A percentile compares a stretch with the other conserved stretches of the same genome.
These are phyloP conservation scores for Choiromyces venosus DNA, from an alignment of 495 filamentous ascomycete genomes.

Conservation along the genomic window DNA sequence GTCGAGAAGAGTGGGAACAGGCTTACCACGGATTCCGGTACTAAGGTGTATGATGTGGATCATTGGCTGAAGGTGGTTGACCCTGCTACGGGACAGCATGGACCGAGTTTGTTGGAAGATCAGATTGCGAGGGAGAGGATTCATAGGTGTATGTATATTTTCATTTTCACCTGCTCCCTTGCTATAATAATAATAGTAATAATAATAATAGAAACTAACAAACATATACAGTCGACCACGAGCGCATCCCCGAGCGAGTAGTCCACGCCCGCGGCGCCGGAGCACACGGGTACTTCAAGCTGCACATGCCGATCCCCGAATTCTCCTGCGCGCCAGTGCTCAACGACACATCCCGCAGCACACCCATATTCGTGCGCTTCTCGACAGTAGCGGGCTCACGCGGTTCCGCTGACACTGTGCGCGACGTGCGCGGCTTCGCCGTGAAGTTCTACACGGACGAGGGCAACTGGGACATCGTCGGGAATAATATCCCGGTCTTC, in stretches of 20 bases:
- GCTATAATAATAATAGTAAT: background rate
- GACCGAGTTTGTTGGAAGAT: slow-evolving; percentile 77
- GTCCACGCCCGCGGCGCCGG: slow-evolving; percentile 81
- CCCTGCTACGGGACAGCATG: slow-evolving; percentile 51
- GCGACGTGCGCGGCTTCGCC: slow-evolving; percentile 73
- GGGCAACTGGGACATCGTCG: slow-evolving; percentile 49
- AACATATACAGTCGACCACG: slow-evolving; percentile 62
- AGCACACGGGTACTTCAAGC: slow-evolving; percentile 76
- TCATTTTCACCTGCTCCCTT: background rate
- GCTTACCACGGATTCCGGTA: slow-evolving; percentile 73
- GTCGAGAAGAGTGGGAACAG: slow-evolving; percentile 29
- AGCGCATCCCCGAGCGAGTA: slow-evolving; percentile 81
- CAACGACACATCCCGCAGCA: slow-evolving; percentile 72
- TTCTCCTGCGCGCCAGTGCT: slow-evolving; percentile 66
- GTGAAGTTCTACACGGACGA: slow-evolving; percentile 70
- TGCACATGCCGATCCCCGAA: slow-evolving; percentile 57
- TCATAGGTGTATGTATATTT: slow-evolving; percentile 25
- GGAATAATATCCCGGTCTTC: slow-evolving; percentile 44
- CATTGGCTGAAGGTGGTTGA: slow-evolving; percentile 67
- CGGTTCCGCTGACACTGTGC: slow-evolving; percentile 63
- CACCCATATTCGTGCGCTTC: slow-evolving; percentile 66
- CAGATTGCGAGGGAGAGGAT: slow-evolving; percentile 74
- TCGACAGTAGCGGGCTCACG: slow-evolving; percentile 68
- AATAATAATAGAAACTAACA: slow-evolving; percentile 8
- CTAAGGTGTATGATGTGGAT: slow-evolving; percentile 67